These are phyloP conservation scores for Chalciporus chontae DNA, from an alignment of 768 basidiomycete genomes.

Conservation along the genomic window DNA sequence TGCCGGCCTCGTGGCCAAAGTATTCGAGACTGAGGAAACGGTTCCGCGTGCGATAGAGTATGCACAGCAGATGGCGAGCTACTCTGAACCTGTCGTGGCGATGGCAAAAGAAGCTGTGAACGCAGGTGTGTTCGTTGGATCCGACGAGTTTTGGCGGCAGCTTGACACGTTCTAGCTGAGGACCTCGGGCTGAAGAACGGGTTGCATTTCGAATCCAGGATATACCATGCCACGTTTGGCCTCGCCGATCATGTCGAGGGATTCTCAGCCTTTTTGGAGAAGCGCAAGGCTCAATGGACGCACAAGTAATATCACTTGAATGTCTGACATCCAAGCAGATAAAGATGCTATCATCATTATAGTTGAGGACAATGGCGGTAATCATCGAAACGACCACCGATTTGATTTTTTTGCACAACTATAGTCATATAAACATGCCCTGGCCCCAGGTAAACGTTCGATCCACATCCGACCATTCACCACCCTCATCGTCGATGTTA, in stretches of 20 bases:
- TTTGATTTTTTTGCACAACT: not conserved
- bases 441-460: too few relatives aligned
- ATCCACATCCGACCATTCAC: too few relatives aligned
- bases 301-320: slow-evolving; percentile 34
- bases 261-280: slow-evolving; percentile 47
- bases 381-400: too few relatives aligned
- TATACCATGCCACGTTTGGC: slow-evolving; percentile 52
- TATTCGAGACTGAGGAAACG: slow-evolving; percentile 39
- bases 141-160: not conserved
- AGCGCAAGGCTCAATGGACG: slow-evolving; percentile 42
- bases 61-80: slow-evolving; percentile 33
- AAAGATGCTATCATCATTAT: too few relatives aligned
- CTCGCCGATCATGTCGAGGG: slow-evolving; percentile 45
- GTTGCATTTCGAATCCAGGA: slow-evolving; percentile 42
- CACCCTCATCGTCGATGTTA: too few relatives aligned
- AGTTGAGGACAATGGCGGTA: too few relatives aligned
- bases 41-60: slow-evolving; percentile 42
- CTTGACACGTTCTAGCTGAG: slow-evolving; percentile 32
- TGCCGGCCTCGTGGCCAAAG: slow-evolving; percentile 46
- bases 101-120: slow-evolving; percentile 53
- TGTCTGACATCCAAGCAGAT: not conserved
- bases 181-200: slow-evolving; percentile 45
- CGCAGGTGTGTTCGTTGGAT: slow-evolving; percentile 28
- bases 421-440: not conserved
- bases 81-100: slow-evolving; percentile 28